These are phyloP conservation scores for Hypoxylon fuscum DNA, from an alignment of 495 filamentous ascomycete species.

Conservation along the genomic window DNA sequence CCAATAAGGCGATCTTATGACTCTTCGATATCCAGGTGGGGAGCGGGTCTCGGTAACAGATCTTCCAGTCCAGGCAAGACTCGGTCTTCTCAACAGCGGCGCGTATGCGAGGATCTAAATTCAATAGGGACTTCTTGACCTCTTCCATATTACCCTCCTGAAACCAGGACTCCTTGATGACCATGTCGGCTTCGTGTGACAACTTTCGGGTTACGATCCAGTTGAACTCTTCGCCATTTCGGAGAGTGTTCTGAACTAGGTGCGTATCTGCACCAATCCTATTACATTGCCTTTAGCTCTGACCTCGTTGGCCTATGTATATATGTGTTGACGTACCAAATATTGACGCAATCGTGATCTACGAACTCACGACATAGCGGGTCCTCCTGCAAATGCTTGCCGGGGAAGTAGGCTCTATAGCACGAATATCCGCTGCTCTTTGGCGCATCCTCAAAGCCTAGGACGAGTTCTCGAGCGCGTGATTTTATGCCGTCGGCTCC, in stretches of 20 bases:
- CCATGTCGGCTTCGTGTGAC: slow-evolving; percentile 53
- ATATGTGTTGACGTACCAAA: slow-evolving; percentile 45
- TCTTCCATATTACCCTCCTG: slow-evolving; percentile 60
- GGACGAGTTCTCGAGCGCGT: slow-evolving; percentile 53
- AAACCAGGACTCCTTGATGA: slow-evolving; percentile 60
- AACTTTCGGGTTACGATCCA: slow-evolving; percentile 60
- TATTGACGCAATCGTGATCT: slow-evolving; percentile 60
- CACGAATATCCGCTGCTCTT: slow-evolving; percentile 60
- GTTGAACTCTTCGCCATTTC: slow-evolving; percentile 60
- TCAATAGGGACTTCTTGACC: slow-evolving; percentile 46
- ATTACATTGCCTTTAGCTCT: background rate
- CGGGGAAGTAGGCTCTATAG: slow-evolving; percentile 59
- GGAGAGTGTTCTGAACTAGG: slow-evolving; percentile 58
- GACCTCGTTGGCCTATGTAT: background rate
- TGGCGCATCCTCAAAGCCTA: slow-evolving; percentile 57
- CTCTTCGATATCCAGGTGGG: slow-evolving; percentile 58
- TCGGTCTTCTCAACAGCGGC: slow-evolving; percentile 59
- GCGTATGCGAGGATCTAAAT: slow-evolving; percentile 54
- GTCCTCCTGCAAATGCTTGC: slow-evolving; percentile 52
- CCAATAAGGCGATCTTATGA: slow-evolving; percentile 56
- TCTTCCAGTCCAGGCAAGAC: slow-evolving; percentile 61
- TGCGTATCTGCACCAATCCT: slow-evolving; percentile 61
- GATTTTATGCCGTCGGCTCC: slow-evolving; percentile 59
- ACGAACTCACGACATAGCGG: slow-evolving; percentile 55
- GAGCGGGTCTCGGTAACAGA: slow-evolving; percentile 59